Evolutionary conservation across 1,284 basidiomycete genomes (phyloP).

Genomic region (Pseudozyma hubeiensis): DNA sequence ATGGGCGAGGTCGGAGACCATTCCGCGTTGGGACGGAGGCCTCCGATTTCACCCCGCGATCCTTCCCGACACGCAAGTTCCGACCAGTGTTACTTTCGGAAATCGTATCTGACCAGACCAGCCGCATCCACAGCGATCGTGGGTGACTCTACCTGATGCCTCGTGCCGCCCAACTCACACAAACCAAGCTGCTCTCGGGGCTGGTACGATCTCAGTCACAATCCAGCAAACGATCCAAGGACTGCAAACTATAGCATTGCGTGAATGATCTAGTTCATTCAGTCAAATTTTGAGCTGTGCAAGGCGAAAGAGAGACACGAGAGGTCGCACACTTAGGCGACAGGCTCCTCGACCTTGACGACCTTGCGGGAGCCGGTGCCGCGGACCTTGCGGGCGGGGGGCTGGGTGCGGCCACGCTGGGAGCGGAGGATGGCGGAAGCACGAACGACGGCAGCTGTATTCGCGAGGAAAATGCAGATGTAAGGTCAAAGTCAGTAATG

Average conservation of each 20-base stretch:
- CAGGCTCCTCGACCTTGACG: constrained; percentile 43
- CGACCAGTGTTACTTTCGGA: too few relatives aligned
- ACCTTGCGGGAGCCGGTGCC: constrained; percentile 49
- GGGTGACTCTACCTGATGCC: too few relatives aligned
- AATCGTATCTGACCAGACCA: too few relatives aligned
- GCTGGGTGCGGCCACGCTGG: constrained; percentile 55
- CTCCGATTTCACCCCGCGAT: too few relatives aligned
- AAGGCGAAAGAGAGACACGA: neutral
- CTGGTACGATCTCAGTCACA: too few relatives aligned
- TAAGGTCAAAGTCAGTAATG: constrained; percentile 20
- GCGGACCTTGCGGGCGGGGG: constrained; percentile 50
- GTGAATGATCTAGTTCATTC: constrained; percentile 5
- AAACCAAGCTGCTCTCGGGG: too few relatives aligned
- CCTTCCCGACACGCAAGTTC: too few relatives aligned
- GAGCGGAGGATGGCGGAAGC: constrained; percentile 61
- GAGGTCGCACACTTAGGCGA: constrained; percentile 26
- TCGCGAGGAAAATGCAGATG: neutral
- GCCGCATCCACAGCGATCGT: too few relatives aligned
- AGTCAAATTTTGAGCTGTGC: constrained; percentile 9
- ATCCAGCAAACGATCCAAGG: too few relatives aligned
- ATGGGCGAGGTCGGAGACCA: too few relatives aligned
- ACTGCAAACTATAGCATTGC: constrained; percentile 28
- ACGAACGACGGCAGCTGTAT: constrained; percentile 63
- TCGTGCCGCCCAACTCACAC: too few relatives aligned
- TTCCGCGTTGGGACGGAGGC: too few relatives aligned